phyloP scores from a whole-genome alignment of 2,329 filamentous ascomycete species.

The Didymella arachidicola region DNA sequence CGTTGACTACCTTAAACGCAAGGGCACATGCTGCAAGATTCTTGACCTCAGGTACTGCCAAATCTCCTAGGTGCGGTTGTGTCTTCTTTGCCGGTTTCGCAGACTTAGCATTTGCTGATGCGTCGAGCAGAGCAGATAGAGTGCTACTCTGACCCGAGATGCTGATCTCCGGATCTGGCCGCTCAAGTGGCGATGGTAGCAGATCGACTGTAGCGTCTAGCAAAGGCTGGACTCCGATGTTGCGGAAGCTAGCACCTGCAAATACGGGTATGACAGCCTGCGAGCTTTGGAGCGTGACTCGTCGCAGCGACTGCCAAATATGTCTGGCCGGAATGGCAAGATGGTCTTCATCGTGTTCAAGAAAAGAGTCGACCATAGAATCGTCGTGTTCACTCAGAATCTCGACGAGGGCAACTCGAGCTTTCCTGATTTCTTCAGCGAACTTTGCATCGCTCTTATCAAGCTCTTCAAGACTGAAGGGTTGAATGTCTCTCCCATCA shows the following conservation, averaged over 20 bases:
- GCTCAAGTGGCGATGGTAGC: conserved; percentile 80
- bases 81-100: conserved; percentile 27
- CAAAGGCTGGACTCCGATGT: conserved; percentile 91
- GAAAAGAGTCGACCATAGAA: conserved; percentile 80
- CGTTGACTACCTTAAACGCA: conserved; percentile 93
- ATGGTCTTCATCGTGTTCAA: conserved; percentile 78
- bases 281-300: conserved; percentile 71
- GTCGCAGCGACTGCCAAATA: conserved; percentile 77
- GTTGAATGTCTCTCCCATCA: conserved; percentile 69
- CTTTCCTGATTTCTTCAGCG: conserved; percentile 73
- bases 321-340: conserved; percentile 69
- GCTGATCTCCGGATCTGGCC: conserved; percentile 79
- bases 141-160: conserved; percentile 66
- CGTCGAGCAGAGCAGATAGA: conserved; percentile 57
- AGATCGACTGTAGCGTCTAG: conserved; percentile 89
- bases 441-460: conserved; percentile 59
- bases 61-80: conserved; percentile 19
- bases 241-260: conserved; percentile 89
- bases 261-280: conserved; percentile 85
- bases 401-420: conserved; percentile 81
- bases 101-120: conserved; percentile 39
- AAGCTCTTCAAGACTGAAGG: conserved; percentile 64
- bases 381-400: conserved; percentile 89
- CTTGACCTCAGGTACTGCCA: conserved; percentile 51
- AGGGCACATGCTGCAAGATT: conserved; percentile 75